Evolutionary conservation across 2,329 filamentous ascomycete species (phyloP), one percentile per base, ranked within the genome.

Genomic region (Clonostachys sp.): DNA sequence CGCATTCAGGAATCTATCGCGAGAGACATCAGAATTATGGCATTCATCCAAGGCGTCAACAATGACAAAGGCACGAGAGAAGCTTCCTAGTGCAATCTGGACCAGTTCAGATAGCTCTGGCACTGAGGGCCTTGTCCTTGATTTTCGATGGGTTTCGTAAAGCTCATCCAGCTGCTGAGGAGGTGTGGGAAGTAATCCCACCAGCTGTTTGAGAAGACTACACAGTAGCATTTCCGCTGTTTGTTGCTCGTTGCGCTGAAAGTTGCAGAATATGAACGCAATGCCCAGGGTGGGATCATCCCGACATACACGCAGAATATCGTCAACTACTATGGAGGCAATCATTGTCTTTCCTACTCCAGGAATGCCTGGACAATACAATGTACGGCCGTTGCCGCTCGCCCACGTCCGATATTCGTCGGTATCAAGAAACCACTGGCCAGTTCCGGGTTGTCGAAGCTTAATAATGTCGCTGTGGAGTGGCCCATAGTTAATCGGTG

Each of bases 281-380:
- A 79, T 57, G 0, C 66, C 66, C 24, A 68, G 41, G 0, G 13
- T 1, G 13, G 64, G 51, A 2, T 57, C 49, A 1, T 48, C 10
- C 36, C 61, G 64, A 3, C 24, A 35, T 1, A 24, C 45, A 6
- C n/a, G 14, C 2, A 79, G 57, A 17, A 74, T 12, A 3, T 77
- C 61, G 8, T 30, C 24, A 0, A 78, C 52, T 0, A 72, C 62
- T 10, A 68, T 64, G 0, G 72, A 64, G 0, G 69, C 56, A 1
- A 73, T 46, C 5, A 75, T 71, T 0, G 73, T 77, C 54, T 78
- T 79, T 2, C 74, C 73, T 0, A 72, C 68, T 4, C 74, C 73
- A 1, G 72, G 72, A 13, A 73, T 71, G 0, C 74, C 72, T 3
- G 63, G 64, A 50, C 72, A 78, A 50, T 73, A 75, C 0, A 79